These are phyloP conservation scores for Astragalus glycyphyllos DNA, from an alignment of 306 rosid species.

Conservation along the genomic window DNA sequence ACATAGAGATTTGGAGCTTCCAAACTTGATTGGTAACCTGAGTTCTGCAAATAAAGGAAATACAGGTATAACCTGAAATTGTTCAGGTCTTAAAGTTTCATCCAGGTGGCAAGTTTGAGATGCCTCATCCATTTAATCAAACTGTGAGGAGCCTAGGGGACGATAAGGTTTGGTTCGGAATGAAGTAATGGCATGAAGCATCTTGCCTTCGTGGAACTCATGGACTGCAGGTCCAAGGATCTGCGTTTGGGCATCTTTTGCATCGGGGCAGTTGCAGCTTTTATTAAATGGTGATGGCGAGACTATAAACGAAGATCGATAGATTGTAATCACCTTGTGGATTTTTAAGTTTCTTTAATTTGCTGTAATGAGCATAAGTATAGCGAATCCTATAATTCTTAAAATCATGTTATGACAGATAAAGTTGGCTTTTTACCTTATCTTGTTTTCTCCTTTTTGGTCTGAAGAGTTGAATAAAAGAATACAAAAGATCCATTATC, in stretches of 20 bases:
- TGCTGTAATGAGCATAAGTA: not conserved
- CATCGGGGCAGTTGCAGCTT: not conserved
- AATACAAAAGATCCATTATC: not conserved
- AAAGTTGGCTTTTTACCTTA: slow-evolving; percentile 5
- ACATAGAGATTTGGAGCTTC: not conserved
- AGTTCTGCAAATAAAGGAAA: not conserved
- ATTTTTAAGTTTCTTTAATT: not conserved
- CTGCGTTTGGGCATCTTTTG: not conserved
- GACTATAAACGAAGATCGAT: not conserved
- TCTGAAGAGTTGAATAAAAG: not conserved
- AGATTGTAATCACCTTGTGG: not conserved
- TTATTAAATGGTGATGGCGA: not conserved
- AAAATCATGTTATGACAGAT: not conserved
- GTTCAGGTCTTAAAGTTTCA: not conserved
- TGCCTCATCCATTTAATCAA: not conserved
- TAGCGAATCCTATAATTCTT: not conserved
- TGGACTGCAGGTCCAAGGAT: not conserved
- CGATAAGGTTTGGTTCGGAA: not conserved
- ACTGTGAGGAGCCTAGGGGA: not conserved
- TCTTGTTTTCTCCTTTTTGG: not conserved
- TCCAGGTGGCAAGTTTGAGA: not conserved
- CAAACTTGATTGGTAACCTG: not conserved
- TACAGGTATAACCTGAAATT: not conserved
- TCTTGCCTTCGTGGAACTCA: not conserved
- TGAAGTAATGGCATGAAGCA: not conserved